Conservation (phyloP, 2,329 filamentous ascomycete species). For the Apiospora pterosperma region DNA sequence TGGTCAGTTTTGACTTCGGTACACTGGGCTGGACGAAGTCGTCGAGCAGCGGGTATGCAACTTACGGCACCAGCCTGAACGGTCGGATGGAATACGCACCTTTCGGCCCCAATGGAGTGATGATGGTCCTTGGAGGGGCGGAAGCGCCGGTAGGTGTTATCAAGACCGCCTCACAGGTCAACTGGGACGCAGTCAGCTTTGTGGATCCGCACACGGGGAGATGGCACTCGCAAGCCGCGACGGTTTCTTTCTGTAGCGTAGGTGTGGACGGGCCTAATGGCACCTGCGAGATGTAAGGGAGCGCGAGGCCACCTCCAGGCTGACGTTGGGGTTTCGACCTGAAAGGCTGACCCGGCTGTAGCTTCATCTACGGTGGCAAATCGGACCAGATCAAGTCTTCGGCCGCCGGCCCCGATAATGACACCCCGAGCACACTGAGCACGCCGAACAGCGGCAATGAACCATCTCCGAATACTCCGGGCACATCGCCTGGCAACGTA, state of each 20-base stretch:
- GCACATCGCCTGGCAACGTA: not conserved
- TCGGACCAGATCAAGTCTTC: too few relatives aligned
- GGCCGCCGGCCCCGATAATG: too few relatives aligned
- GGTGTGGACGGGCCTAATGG: not conserved
- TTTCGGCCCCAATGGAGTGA: not conserved
- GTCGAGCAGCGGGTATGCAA: not conserved
- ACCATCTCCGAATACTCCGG: not conserved
- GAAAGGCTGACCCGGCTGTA: not conserved
- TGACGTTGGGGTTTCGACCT: not conserved
- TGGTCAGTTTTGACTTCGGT: conserved; percentile 5
- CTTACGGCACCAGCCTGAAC: not conserved
- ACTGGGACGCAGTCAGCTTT: not conserved
- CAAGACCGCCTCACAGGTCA: not conserved
- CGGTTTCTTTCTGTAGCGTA: conserved; percentile 3
- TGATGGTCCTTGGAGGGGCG: conserved; percentile 2
- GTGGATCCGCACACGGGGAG: not conserved
- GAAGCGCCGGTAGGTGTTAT: not conserved
- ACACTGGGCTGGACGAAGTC: conserved; percentile 2
- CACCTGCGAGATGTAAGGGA: conserved; percentile 2
- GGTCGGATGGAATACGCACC: not conserved
- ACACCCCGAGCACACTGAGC: too few relatives aligned
- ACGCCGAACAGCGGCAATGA: not conserved
- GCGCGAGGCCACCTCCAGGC: not conserved
- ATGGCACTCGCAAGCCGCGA: conserved; percentile 4
- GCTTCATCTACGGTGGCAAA: conserved; percentile 6